phyloP scores from a whole-genome alignment of 202 grass and related monocot species.

The Saccharum hybrid region DNA sequence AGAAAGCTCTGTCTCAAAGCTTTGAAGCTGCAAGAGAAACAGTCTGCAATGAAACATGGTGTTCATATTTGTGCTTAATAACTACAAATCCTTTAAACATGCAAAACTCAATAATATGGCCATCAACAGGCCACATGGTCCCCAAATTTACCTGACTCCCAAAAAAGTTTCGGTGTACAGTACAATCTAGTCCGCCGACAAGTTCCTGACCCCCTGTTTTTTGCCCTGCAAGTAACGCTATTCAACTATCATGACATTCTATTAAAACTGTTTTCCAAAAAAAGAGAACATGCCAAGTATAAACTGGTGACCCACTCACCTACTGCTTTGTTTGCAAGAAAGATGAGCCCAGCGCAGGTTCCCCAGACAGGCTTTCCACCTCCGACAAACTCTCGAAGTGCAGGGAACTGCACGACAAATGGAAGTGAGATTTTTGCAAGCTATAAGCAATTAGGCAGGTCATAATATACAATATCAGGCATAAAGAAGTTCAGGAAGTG shows the following conservation, averaged over 20 bases:
- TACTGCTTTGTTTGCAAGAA: conserved; percentile 88
- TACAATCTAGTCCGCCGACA: conserved; percentile 92
- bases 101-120: background rate
- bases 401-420: conserved; percentile 76
- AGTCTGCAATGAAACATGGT: conserved; percentile 31
- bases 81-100: background rate
- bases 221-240: conserved; percentile 53
- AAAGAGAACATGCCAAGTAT: background rate
- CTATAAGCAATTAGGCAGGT: background rate
- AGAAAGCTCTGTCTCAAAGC: conserved; percentile 86
- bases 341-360: conserved; percentile 97
- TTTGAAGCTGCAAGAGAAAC: conserved; percentile 83
- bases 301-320: conserved; percentile 51
- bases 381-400: conserved; percentile 82
- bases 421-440: conserved; percentile 14
- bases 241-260: too few species aligned
- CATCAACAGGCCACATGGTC: background rate
- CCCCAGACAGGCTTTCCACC: conserved; percentile 98
- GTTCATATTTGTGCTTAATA: conserved; percentile 10
- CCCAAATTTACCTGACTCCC: conserved; percentile 77
- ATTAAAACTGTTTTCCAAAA: background rate
- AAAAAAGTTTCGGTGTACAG: conserved; percentile 95
- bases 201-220: conserved; percentile 88
- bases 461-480: background rate
- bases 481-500: background rate